Base-by-base conservation (phyloP, 2,329 filamentous ascomycete genomes). In the Aspergillus pseudotamarii region DNA sequence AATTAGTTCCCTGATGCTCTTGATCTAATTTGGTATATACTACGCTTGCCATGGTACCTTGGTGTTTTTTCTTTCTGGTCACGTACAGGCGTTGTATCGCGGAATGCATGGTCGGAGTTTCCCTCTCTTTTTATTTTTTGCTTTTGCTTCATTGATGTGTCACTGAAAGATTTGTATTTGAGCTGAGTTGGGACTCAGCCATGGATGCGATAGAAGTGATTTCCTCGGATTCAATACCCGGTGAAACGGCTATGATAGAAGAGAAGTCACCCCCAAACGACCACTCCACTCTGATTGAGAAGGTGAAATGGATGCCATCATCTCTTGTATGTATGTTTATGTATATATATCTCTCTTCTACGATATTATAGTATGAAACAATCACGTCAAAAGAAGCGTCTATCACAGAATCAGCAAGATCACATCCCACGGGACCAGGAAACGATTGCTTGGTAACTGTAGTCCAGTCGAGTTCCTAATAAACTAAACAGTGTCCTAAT, bases 91-190 rank as follows among this genome's bases (percentile, higher is more conserved):
- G 72, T 74, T 72, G 72, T 66, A 59, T 71, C 68, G 66, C 63
- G 69, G 71, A 71, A 73, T 73, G 75, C 74, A 76, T 76, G 71
- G 72, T 65, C 66, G 74, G 74, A 70, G 73, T 76, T 76, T 55
- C 34, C 59, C 61, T 58, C 28, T 60, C 58, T 54, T n/a, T 38
- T 53, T 59, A 26, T 59, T 58, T 58, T 30, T 48, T 58, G 59
- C 34, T 45, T 48, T 58, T 48, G 45, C 21, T 54, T 64, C 59
- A 60, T 58, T 59, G 53, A 60, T 61, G 32, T 59, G 46, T 57
- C 30, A 23, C 46, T 45, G 46, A 38, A 53, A 28, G 45, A 19
- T 62, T 60, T 64, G 50, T 59, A 57, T 43, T 48, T 56, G 19
- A 58, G 30, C 53, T 55, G 51, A 19, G 32, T 38, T 55, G 51